These are phyloP conservation scores for Oenanthe javanica DNA, from an alignment of 140 eudicot genomes.

Conservation along the genomic window DNA sequence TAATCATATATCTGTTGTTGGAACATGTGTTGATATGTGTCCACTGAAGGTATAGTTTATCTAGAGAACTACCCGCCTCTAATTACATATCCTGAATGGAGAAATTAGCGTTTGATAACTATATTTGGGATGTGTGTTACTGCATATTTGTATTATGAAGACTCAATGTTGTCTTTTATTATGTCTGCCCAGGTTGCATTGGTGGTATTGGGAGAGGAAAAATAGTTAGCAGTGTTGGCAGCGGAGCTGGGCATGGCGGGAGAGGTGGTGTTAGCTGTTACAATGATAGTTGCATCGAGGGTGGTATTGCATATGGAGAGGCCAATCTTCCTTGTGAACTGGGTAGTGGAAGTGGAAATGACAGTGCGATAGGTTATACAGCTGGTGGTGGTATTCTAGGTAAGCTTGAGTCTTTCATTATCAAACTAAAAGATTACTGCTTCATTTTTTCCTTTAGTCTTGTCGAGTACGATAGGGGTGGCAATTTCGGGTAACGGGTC, in stretches of 20 bases:
- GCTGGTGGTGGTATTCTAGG: slow-evolving; percentile 96
- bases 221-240: slow-evolving; percentile 51
- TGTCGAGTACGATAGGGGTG: neutral
- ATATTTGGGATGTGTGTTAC: neutral
- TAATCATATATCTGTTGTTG: neutral
- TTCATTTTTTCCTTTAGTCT: neutral
- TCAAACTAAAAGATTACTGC: too few relatives aligned
- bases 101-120: neutral
- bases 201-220: slow-evolving; percentile 77
- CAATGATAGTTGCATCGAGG: slow-evolving; percentile 53
- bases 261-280: slow-evolving; percentile 76
- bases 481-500: too few relatives aligned
- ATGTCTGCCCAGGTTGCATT: slow-evolving; percentile 52
- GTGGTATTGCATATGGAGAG: slow-evolving; percentile 77
- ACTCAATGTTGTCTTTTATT: neutral
- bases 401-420: slow-evolving; percentile 18
- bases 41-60: neutral
- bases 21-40: neutral
- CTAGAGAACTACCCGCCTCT: neutral
- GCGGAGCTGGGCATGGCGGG: slow-evolving; percentile 99
- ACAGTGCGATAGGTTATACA: slow-evolving; percentile 43
- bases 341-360: slow-evolving; percentile 98
- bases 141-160: neutral
- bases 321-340: slow-evolving; percentile 78
- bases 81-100: too few relatives aligned